Conservation (phyloP, 2,329 filamentous ascomycete species). For the Phaeosphaeriaceae sp. region DNA sequence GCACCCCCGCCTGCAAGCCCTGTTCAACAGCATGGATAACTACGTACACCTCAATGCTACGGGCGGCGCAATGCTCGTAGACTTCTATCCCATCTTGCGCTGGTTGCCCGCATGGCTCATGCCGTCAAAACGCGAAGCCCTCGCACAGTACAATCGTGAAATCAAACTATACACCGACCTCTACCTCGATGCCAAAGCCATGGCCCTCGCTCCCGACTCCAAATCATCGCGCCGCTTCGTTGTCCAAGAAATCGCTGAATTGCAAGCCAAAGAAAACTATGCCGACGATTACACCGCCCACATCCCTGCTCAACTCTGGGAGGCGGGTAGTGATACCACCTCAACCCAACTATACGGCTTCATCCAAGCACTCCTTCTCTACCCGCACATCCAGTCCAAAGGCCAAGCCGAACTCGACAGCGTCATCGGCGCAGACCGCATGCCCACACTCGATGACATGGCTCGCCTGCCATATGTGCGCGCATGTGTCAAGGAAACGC, state of each 20-base stretch:
- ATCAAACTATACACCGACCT: slow-evolving; percentile 28
- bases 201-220: neutral
- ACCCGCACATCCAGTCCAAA: slow-evolving; percentile 54
- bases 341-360: slow-evolving; percentile 12
- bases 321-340: slow-evolving; percentile 26
- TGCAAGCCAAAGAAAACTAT: slow-evolving; percentile 12
- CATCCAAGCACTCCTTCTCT: slow-evolving; percentile 56
- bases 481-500: slow-evolving; percentile 63
- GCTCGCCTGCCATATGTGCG: slow-evolving; percentile 60
- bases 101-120: slow-evolving; percentile 32
- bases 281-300: slow-evolving; percentile 18
- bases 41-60: slow-evolving; percentile 54
- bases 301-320: slow-evolving; percentile 18
- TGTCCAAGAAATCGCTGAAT: slow-evolving; percentile 12
- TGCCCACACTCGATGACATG: slow-evolving; percentile 30
- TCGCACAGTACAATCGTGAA: slow-evolving; percentile 52
- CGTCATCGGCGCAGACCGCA: slow-evolving; percentile 50
- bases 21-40: slow-evolving; percentile 48
- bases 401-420: slow-evolving; percentile 56
- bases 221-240: slow-evolving; percentile 13
- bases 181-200: slow-evolving; percentile 13
- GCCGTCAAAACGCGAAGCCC: slow-evolving; percentile 48
- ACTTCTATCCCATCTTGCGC: slow-evolving; percentile 55
- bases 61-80: slow-evolving; percentile 52
- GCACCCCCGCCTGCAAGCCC: slow-evolving; percentile 53